Percentiles rank a stretch among this genome's conserved stretches.
Evolutionary conservation across 2,329 filamentous ascomycete species (phyloP).

Genomic region (Fusarium sp.): DNA sequence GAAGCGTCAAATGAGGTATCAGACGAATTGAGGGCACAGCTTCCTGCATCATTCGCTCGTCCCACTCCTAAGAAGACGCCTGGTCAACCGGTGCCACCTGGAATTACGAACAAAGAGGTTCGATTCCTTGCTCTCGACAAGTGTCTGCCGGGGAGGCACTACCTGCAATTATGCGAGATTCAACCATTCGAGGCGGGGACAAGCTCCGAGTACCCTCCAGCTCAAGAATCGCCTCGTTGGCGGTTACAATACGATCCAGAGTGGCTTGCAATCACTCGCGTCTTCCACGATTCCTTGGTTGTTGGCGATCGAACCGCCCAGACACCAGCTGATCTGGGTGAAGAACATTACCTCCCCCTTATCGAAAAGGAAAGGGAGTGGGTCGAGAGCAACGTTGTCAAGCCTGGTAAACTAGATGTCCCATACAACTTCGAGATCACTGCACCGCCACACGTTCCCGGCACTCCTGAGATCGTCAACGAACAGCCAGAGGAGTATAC

Average conservation of each 20-base stretch:
- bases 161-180: conserved; percentile 80
- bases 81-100: conserved; percentile 71
- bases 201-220: conserved; percentile 30
- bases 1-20: conserved; percentile 55
- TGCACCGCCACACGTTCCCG: conserved; percentile 73
- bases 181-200: conserved; percentile 54
- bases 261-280: conserved; percentile 92
- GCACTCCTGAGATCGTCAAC: conserved; percentile 63
- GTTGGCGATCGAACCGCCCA: conserved; percentile 67
- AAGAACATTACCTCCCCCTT: conserved; percentile 71
- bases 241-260: conserved; percentile 85
- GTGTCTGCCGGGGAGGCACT: conserved; percentile 80
- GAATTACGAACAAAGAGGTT: conserved; percentile 81
- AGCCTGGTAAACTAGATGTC: conserved; percentile 68
- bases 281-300: conserved; percentile 72
- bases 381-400: conserved; percentile 80
- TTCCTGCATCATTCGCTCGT: conserved; percentile 77
- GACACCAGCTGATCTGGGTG: conserved; percentile 69
- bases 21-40: conserved; percentile 73
- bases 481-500: conserved; percentile 82
- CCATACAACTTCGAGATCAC: conserved; percentile 82
- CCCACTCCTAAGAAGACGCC: conserved; percentile 54
- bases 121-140: conserved; percentile 93
- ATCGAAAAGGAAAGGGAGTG: conserved; percentile 79
- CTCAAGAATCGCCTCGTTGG: conserved; percentile 54